phyloP scores from a whole-genome alignment of 2,329 filamentous ascomycete species.

The Penicillium occitanis region DNA sequence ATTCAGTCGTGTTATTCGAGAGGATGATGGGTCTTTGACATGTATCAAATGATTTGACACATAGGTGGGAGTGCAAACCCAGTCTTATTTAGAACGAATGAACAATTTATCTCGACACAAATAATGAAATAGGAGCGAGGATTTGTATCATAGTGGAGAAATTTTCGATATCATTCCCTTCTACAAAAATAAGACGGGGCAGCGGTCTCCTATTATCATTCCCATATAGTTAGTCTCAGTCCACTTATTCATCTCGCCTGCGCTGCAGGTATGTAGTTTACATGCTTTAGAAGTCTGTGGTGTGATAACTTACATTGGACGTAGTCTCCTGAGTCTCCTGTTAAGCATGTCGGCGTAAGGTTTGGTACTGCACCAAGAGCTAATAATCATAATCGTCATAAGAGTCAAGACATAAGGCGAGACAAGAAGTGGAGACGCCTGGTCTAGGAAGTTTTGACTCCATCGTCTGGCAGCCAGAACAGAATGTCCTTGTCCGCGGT shows the following conservation, averaged over 20 bases:
- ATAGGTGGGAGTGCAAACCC: no score
- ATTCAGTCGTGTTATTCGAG: no score
- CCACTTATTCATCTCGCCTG: background rate
- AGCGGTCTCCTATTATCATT: no score
- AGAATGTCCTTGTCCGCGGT: conserved; percentile 82
- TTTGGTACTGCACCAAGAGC: background rate
- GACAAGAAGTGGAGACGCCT: background rate
- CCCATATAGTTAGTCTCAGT: background rate
- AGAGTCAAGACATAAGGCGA: background rate
- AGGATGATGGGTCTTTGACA: no score
- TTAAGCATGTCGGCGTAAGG: background rate
- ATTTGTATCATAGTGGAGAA: no score
- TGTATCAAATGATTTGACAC: no score
- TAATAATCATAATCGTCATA: background rate
- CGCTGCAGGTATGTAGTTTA: background rate
- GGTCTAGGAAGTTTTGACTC: conserved; percentile 27
- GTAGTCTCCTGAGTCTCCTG: background rate
- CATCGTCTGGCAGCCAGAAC: conserved; percentile 73
- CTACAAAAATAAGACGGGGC: no score
- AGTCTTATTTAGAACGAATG: no score
- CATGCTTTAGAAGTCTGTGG: background rate
- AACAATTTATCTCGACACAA: no score
- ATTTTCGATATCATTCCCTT: no score
- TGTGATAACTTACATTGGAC: background rate
- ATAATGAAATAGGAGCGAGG: no score